Conservation (phyloP, 2,329 filamentous ascomycete genomes). For the Talaromyces sp. region DNA sequence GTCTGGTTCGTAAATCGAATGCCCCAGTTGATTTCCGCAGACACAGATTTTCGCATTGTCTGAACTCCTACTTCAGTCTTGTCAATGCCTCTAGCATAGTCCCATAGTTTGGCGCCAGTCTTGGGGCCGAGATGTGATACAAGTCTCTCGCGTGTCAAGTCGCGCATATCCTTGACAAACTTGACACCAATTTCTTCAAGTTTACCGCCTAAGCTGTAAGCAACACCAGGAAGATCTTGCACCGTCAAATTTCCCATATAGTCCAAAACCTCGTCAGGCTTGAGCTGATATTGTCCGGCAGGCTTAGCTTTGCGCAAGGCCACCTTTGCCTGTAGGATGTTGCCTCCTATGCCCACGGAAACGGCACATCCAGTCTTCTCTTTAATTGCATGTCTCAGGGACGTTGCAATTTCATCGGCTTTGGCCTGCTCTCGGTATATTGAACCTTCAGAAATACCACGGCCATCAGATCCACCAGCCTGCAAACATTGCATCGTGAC, state of each 20-base stretch:
- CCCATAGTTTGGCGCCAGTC: constrained; percentile 85
- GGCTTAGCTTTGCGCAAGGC: constrained; percentile 91
- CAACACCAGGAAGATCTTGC: constrained; percentile 85
- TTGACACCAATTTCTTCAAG: constrained; percentile 83
- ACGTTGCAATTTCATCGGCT: constrained; percentile 68
- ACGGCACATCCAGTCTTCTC: constrained; percentile 78
- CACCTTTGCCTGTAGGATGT: constrained; percentile 87
- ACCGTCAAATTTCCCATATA: constrained; percentile 77
- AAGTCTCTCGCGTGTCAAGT: constrained; percentile 73
- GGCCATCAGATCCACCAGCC: constrained; percentile 65
- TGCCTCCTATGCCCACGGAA: constrained; percentile 87
- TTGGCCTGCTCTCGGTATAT: constrained; percentile 75
- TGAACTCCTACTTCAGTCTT: constrained; percentile 81
- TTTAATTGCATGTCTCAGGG: constrained; percentile 69
- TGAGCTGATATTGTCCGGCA: constrained; percentile 85
- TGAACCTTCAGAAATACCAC: constrained; percentile 64
- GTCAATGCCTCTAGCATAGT: constrained; percentile 88
- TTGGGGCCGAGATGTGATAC: constrained; percentile 77
- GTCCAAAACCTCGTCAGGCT: constrained; percentile 72
- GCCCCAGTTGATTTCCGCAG: constrained; percentile 97
- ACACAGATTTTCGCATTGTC: constrained; percentile 85
- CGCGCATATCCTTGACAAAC: constrained; percentile 77
- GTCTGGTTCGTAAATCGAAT: constrained; percentile 88
- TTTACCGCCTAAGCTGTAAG: constrained; percentile 81
- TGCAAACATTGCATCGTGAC: constrained; percentile 69